phyloP scores from a whole-genome alignment of 495 filamentous ascomycete genomes.

The Penicillium herquei region DNA sequence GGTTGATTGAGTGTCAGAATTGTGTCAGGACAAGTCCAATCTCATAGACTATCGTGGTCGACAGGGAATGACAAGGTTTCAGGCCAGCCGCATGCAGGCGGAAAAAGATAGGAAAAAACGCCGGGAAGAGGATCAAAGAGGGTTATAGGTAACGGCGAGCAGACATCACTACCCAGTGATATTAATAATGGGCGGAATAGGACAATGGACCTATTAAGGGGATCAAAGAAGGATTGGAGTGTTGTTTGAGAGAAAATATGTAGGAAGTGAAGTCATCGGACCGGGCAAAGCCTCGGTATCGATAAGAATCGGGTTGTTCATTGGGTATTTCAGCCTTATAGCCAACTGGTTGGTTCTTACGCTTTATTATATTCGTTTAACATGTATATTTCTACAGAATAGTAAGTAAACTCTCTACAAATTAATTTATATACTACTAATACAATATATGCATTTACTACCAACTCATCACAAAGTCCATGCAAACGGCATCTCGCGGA shows the following conservation, averaged over 20 bases:
- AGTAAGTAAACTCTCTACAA: too few relatives aligned
- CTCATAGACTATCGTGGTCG: neutral
- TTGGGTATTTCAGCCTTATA: neutral
- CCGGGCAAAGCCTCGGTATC: conserved; percentile 8
- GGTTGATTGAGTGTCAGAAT: neutral
- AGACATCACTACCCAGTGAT: too few relatives aligned
- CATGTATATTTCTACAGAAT: too few relatives aligned
- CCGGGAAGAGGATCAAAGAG: neutral
- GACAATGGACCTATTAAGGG: neutral
- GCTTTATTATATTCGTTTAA: too few relatives aligned
- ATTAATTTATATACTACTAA: too few relatives aligned
- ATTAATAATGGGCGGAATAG: too few relatives aligned
- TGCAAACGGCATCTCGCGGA: conserved; percentile 23
- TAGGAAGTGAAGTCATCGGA: conserved; percentile 19
- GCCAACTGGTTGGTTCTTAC: too few relatives aligned
- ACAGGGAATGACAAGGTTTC: conserved; percentile 7
- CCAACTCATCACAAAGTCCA: too few relatives aligned
- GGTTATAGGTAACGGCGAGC: too few relatives aligned
- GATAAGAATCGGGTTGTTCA: conserved; percentile 12
- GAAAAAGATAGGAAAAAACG: conserved; percentile 8
- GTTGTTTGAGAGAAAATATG: neutral
- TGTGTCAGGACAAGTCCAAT: too few relatives aligned
- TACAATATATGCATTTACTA: neutral
- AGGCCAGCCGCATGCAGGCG: conserved; percentile 9
- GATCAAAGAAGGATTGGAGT: neutral